These are phyloP conservation scores for Suillus subalutaceus DNA, from an alignment of 768 basidiomycete species.

Conservation along the genomic window DNA sequence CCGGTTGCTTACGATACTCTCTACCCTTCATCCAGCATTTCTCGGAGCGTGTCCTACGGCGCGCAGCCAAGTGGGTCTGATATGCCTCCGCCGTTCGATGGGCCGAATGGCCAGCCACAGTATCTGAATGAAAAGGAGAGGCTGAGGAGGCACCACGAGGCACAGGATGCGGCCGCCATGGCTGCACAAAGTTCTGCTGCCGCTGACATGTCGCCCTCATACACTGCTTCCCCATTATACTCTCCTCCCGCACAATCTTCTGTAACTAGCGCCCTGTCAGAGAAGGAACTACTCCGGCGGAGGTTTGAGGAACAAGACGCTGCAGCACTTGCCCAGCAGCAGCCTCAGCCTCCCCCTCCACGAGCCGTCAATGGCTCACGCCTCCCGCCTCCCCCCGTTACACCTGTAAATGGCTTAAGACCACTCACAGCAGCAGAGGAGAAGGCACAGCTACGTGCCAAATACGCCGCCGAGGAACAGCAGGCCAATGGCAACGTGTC, in stretches of 20 bases:
- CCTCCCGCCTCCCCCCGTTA: conserved; percentile 34
- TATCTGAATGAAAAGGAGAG: conserved; percentile 69
- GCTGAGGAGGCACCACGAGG: conserved; percentile 64
- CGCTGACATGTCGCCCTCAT: conserved; percentile 16
- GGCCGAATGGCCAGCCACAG: conserved; percentile 39
- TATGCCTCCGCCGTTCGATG: conserved; percentile 59
- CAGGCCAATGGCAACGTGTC: conserved; percentile 20
- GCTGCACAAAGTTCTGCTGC: conserved; percentile 24
- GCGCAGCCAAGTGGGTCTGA: conserved; percentile 34
- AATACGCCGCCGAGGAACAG: conserved; percentile 61
- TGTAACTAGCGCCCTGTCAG: conserved; percentile 34
- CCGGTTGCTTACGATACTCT: conserved; percentile 68
- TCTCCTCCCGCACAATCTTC: conserved; percentile 26
- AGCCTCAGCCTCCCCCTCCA: conserved; percentile 30
- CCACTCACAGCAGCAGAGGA: conserved; percentile 76
- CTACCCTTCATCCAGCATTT: conserved; percentile 47
- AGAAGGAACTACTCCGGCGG: conserved; percentile 61
- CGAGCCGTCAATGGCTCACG: conserved; percentile 28
- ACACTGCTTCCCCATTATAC: conserved; percentile 22
- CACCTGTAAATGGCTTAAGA: conserved; percentile 28
- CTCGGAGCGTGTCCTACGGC: conserved; percentile 22
- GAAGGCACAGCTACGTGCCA: conserved; percentile 69
- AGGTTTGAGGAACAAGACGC: conserved; percentile 61
- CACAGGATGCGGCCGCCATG: conserved; percentile 61
- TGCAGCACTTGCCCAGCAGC: conserved; percentile 32